Evolutionary conservation across 768 basidiomycete genomes (phyloP).

Genomic region (Gloeopeniophorella convolvens): DNA sequence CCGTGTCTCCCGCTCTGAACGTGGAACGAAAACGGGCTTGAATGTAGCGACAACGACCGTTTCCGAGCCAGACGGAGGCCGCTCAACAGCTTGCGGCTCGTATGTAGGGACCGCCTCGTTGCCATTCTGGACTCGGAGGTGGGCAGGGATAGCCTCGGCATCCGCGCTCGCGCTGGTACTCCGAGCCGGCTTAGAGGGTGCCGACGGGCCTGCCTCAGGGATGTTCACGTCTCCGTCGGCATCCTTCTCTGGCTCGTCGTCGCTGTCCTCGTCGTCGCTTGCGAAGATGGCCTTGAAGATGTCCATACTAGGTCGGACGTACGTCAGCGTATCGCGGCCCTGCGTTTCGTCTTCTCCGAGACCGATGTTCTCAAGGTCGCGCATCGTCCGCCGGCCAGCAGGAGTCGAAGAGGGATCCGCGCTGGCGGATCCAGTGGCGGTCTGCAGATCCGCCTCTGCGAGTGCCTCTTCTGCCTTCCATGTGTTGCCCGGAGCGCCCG

Average conservation of each 20-base stretch:
- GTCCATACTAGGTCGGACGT: slow-evolving; percentile 82
- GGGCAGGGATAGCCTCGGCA: slow-evolving; percentile 4
- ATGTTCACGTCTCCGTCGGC: slow-evolving; percentile 5
- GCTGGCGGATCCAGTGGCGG: slow-evolving; percentile 2
- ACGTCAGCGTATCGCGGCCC: slow-evolving; percentile 81
- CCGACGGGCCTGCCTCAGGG: neutral
- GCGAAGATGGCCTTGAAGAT: slow-evolving; percentile 99
- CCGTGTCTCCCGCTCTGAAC: slow-evolving; percentile 35
- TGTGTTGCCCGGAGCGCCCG: neutral
- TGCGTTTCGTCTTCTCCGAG: slow-evolving; percentile 90
- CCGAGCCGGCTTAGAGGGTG: neutral
- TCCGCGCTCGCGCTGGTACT: neutral
- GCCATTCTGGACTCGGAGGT: slow-evolving; percentile 11
- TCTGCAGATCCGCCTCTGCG: slow-evolving; percentile 13
- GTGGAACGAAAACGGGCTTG: slow-evolving; percentile 82
- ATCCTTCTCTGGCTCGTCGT: slow-evolving; percentile 46
- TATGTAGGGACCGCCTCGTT: slow-evolving; percentile 2
- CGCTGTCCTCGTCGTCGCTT: slow-evolving; percentile 85
- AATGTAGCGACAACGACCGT: slow-evolving; percentile 61
- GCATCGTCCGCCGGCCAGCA: slow-evolving; percentile 18
- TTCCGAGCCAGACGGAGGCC: slow-evolving; percentile 15
- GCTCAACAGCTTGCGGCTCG: slow-evolving; percentile 8
- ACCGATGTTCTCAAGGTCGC: slow-evolving; percentile 78
- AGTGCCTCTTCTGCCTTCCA: slow-evolving; percentile 21
- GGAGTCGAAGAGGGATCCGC: neutral